Percentiles rank a stretch among this genome's conserved stretches.
Evolutionary conservation across 2,329 filamentous ascomycete species (phyloP).

Genomic region (Plenodomus biglobosus): DNA sequence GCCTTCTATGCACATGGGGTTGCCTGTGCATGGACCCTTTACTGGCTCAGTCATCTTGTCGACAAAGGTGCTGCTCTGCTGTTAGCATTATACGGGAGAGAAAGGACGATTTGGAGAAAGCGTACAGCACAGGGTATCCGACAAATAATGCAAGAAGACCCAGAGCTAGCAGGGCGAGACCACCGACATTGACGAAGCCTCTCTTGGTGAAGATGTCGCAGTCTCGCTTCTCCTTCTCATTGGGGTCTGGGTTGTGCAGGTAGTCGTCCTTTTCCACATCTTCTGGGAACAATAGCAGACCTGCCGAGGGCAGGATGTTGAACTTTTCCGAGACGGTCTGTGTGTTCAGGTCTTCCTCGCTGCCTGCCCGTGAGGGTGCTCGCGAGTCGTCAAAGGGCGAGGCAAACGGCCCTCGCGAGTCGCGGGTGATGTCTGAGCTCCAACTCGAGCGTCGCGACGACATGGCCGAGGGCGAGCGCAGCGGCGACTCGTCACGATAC

Average conservation of each 20-base stretch:
- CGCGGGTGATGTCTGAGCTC: conserved; percentile 61
- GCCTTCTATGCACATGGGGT: conserved; percentile 55
- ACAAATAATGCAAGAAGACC: conserved; percentile 68
- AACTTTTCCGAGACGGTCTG: conserved; percentile 74
- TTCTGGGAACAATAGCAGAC: conserved; percentile 67
- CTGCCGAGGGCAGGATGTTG: conserved; percentile 68
- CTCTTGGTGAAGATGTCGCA: conserved; percentile 67
- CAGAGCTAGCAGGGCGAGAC: conserved; percentile 59
- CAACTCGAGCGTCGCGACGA: conserved; percentile 67
- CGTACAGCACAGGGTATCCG: conserved; percentile 69
- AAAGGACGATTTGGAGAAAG: conserved; percentile 10
- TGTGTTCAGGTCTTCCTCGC: conserved; percentile 68
- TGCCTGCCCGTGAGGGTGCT: conserved; percentile 61
- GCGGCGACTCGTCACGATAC: conserved; percentile 55
- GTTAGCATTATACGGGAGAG: conserved; percentile 12
- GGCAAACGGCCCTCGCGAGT: conserved; percentile 55
- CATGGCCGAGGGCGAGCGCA: conserved; percentile 55
- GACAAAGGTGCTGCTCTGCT: conserved; percentile 58
- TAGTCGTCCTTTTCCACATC: conserved; percentile 75
- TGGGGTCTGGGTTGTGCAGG: conserved; percentile 69
- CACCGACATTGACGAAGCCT: conserved; percentile 66
- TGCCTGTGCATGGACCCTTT: conserved; percentile 44
- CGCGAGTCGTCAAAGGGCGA: conserved; percentile 63
- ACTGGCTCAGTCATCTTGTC: conserved; percentile 46
- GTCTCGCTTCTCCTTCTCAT: conserved; percentile 62